Base-by-base conservation (phyloP, 192 early-diverging fungal genomes). In the Umbelopsis isabellina region DNA sequence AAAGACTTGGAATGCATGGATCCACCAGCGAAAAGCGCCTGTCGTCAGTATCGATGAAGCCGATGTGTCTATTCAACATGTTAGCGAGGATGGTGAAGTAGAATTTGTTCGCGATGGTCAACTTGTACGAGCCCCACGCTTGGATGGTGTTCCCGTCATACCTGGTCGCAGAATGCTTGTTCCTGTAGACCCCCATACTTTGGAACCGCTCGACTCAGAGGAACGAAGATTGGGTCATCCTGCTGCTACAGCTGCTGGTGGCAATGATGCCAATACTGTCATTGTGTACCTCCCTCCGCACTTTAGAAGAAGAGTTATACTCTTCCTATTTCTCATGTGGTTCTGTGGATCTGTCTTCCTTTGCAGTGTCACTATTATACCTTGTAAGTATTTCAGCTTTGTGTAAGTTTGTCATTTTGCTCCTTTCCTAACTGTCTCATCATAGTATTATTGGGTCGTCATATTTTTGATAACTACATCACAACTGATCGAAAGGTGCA, bases 281-380 rank as follows among this genome's bases (percentile, higher is more conserved):
- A 81, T 94, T 41, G 89, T 99, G 1, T 95, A 95, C 78, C 83
- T 91, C 23, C 97, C 97, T 23, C 87, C 89, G 1, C 67, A 83
- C 33, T 90, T 93, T 47, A 80, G 83, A 70, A 66, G 58, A 2
- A 74, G 94, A 61, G 75, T 94, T 9, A 76, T 82, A 41, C 25
- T 75, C 3, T 82, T 88, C 48, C 69, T 84, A 23, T 65, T 86
- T 44, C 51, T 83, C 16, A 75, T 88, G 46, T 88, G 86, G 86
- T 70, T 81, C 0, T 83, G 85, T 47, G 80, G 83, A 5, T 61
- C 81, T 11, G 53, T 82, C 18, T 77, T 92, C 30, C 61, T 86
- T 9, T 72, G 83, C 37, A 75, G 86, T 8, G 70, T 88, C 10
- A 72, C 74, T 22, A 73, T 84, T 25, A 75, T 82, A 16, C 83